Conservation (phyloP, 108 stramenopile species). For the Epithemia pelagica region DNA sequence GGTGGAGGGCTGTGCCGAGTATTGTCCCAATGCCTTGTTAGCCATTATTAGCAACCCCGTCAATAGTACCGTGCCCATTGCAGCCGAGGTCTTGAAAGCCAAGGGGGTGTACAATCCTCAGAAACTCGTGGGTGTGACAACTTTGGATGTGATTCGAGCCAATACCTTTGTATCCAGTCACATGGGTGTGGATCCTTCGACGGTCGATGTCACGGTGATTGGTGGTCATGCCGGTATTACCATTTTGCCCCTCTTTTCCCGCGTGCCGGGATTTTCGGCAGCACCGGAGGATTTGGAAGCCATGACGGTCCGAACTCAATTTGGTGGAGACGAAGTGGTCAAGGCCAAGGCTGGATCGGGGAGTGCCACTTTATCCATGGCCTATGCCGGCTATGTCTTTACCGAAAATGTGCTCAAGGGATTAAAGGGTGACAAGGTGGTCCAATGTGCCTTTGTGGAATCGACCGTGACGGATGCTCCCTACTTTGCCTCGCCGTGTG, state of each 20-base stretch:
- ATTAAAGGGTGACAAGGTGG: constrained; percentile 81
- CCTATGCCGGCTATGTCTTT: constrained; percentile 95
- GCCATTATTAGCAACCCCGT: constrained; percentile 99
- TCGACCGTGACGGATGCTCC: constrained; percentile 84
- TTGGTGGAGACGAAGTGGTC: constrained; percentile 99
- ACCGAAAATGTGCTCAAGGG: constrained; percentile 90
- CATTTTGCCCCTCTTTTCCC: constrained; percentile 95
- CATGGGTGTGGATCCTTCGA: constrained; percentile 79
- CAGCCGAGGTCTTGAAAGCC: constrained; percentile 94
- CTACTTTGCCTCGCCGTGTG: constrained; percentile 94
- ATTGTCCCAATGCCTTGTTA: constrained; percentile 92
- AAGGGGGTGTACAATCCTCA: constrained; percentile 91
- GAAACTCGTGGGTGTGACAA: constrained; percentile 97
- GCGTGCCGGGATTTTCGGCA: constrained; percentile 85
- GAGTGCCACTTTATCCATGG: constrained; percentile 97
- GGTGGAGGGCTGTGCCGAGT: constrained; percentile 91
- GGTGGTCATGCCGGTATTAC: constrained; percentile 99
- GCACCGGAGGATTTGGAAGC: constrained; percentile 82
- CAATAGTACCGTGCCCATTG: constrained; percentile 99
- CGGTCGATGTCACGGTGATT: constrained; percentile 92
- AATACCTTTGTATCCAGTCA: constrained; percentile 95
- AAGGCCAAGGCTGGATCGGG: constrained; percentile 99
- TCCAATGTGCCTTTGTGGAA: constrained; percentile 95
- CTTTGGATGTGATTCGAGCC: constrained; percentile 97
- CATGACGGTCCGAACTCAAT: constrained; percentile 93